A percentile compares a stretch with the other conserved stretches of the same genome.
phyloP scores from a whole-genome alignment of 805 yeast genomes.

The Maudiozyma bulderi region DNA sequence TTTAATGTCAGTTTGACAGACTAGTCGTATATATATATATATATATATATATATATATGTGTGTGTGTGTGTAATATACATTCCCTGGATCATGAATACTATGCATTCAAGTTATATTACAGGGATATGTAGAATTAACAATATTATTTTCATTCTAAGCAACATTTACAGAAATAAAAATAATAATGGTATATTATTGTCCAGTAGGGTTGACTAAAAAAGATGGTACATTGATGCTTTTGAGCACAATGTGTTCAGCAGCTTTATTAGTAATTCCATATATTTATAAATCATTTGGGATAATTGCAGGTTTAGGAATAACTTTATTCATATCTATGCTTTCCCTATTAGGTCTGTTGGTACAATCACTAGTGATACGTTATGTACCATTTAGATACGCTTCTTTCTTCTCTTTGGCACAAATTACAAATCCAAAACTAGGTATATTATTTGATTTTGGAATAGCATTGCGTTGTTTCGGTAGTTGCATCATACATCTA shows the following conservation, averaged over 20 bases:
- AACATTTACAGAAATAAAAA: neutral
- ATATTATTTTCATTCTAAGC: neutral
- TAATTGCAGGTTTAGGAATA: constrained; percentile 16
- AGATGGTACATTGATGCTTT: neutral
- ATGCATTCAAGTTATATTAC: too few relatives aligned
- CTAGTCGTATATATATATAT: too few relatives aligned
- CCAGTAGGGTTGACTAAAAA: neutral
- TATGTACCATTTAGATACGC: constrained; percentile 45
- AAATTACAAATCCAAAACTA: constrained; percentile 48
- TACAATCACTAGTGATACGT: constrained; percentile 48
- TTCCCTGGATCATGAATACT: too few relatives aligned
- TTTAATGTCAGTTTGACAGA: too few relatives aligned
- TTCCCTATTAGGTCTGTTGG: constrained; percentile 39
- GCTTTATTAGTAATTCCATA: constrained; percentile 70
- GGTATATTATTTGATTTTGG: constrained; percentile 56
- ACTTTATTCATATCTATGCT: constrained; percentile 18
- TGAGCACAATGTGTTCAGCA: constrained; percentile 36
- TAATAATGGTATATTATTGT: neutral
- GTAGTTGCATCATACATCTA: constrained; percentile 55
- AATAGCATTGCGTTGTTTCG: constrained; percentile 59
- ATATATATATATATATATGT: too few relatives aligned
- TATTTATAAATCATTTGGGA: constrained; percentile 38
- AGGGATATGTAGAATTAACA: too few relatives aligned
- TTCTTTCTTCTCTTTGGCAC: constrained; percentile 55
- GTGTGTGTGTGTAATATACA: too few relatives aligned